A percentile compares a stretch with the other conserved stretches of the same genome.
Conservation (phyloP, 805 yeast species). For the Suhomyces pyralidae region DNA sequence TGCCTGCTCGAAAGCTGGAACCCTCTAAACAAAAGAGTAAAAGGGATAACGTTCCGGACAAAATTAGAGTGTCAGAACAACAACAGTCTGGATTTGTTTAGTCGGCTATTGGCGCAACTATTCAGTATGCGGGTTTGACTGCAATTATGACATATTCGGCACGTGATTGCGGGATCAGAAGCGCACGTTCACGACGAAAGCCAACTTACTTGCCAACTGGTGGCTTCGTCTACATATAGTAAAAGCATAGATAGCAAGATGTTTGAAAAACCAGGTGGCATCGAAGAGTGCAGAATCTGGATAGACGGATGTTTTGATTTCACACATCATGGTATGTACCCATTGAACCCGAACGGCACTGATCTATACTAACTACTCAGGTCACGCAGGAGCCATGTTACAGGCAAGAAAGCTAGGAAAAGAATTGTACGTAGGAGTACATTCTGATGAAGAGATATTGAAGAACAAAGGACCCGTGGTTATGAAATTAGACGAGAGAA, state of each 20-base stretch:
- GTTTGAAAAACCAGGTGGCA: constrained; percentile 42
- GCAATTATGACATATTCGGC: background rate
- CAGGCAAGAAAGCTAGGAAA: constrained; percentile 86
- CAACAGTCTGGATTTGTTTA: constrained; percentile 7
- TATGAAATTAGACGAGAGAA: constrained; percentile 77
- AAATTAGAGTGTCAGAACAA: constrained; percentile 2
- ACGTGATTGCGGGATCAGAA: background rate
- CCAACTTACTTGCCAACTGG: background rate
- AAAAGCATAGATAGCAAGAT: constrained; percentile 14
- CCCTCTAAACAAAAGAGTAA: background rate
- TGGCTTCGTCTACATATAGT: background rate
- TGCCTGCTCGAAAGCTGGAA: background rate
- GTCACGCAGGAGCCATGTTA: constrained; percentile 92
- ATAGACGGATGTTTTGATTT: constrained; percentile 98
- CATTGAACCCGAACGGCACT: background rate
- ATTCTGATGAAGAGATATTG: constrained; percentile 82
- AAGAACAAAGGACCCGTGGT: constrained; percentile 91
- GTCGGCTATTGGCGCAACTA: background rate
- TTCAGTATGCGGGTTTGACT: background rate
- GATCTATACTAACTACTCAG: constrained; percentile 13
- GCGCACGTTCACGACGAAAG: background rate
- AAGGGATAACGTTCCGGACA: background rate
- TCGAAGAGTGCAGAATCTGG: constrained; percentile 66
- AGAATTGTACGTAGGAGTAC: constrained; percentile 82
- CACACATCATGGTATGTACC: constrained; percentile 79